Base-by-base conservation (phyloP, 345 rosid genomes). In the Eucalyptus regnans region DNA sequence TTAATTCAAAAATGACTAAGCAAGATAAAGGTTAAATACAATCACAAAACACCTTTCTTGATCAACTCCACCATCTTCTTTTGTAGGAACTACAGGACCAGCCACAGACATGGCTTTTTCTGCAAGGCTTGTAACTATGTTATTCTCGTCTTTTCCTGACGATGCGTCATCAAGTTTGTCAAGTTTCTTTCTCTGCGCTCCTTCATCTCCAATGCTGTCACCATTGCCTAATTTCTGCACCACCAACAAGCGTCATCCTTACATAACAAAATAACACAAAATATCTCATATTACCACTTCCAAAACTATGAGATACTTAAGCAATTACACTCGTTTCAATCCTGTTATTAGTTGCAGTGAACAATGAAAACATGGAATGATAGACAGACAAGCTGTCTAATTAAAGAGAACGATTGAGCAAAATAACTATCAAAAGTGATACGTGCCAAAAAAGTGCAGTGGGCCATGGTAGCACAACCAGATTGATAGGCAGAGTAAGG, bases 31-130 rank as follows among this genome's bases (percentile, higher is more conserved):
- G 86, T 37, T 86, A 33, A 33, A 54, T 22, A 62, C 86, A 20
- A 41, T 83, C 89, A 16, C 86, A 85, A 51, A 43, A 91, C 87
- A 98, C 99, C 98, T 96, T 52, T 96, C 99, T 90, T 96, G 98
- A 94, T 96, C 99, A 89, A 96, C 94, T 94, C 93, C 97, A 89
- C 99, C 99, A 91, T 90, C 96, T 93, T 92, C 98, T 91, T 94
- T 98, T 84, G 97, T 97, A 87, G 99, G 99, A 84, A 97, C 98
- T 66, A 97, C 98, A 71, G 99, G 99, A 92, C 94, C 94, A 93
- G 99, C 99, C 91, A 96, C 95, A 50, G 98, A 96, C 96, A 97
- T 92, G 79, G 97, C 99, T 94, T 95, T 97, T 95, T 96, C 99
- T 48, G 99, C 99, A 89, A 96, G 94, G 94, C 98, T 96, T 88